phyloP scores from a whole-genome alignment of 1,139 yeast genomes.

The Protomyces inundatus region DNA sequence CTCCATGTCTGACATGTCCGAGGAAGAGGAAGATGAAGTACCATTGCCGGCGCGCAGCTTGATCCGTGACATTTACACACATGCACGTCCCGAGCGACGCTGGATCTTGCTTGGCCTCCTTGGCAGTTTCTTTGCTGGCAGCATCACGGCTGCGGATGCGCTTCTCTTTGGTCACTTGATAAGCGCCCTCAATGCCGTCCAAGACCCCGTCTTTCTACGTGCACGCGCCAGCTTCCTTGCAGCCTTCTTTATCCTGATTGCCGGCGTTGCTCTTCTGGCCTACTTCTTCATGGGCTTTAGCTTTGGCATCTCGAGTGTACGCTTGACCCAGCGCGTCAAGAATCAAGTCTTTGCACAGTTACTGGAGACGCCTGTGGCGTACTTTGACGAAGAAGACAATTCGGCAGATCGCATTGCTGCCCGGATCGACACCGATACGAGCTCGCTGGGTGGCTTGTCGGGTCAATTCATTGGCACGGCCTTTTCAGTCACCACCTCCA shows the following conservation, averaged over 20 bases:
- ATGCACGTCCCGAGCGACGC: slow-evolving; percentile 41
- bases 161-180: slow-evolving; percentile 46
- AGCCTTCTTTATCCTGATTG: slow-evolving; percentile 43
- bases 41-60: background rate
- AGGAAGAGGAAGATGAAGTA: background rate
- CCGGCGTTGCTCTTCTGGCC: slow-evolving; percentile 37
- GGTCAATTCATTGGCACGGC: slow-evolving; percentile 65
- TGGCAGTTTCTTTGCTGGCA: slow-evolving; percentile 81
- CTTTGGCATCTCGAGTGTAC: slow-evolving; percentile 40
- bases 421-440: slow-evolving; percentile 51
- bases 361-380: slow-evolving; percentile 49
- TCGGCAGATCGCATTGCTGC: slow-evolving; percentile 53
- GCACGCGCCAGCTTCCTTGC: slow-evolving; percentile 44
- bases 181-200: slow-evolving; percentile 44
- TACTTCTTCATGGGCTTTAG: slow-evolving; percentile 37
- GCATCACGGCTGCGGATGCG: slow-evolving; percentile 50
- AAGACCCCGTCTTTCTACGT: slow-evolving; percentile 50
- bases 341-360: slow-evolving; percentile 47
- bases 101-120: slow-evolving; percentile 52
- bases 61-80: background rate
- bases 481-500: slow-evolving; percentile 55
- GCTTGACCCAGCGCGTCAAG: slow-evolving; percentile 47
- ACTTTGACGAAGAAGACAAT: slow-evolving; percentile 50
- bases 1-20: slow-evolving; percentile 38
- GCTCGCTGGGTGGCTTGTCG: slow-evolving; percentile 45